phyloP scores from a whole-genome alignment of 2,329 filamentous ascomycete genomes.

The Exophiala lecanii-corni region DNA sequence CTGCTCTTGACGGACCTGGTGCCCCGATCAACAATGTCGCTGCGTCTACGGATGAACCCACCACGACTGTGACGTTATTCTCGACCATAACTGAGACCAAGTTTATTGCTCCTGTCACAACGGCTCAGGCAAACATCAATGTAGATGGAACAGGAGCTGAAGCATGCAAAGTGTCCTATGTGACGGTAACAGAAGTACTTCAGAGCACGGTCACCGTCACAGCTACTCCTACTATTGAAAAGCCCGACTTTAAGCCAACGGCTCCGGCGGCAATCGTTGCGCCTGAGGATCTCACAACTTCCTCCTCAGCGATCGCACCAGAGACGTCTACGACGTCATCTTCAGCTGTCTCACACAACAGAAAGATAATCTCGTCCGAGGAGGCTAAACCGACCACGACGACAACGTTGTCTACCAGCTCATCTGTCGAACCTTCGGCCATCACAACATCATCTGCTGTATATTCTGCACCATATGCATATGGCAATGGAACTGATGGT shows the following conservation, averaged over 20 bases:
- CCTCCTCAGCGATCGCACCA: not conserved
- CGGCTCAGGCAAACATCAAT: not conserved
- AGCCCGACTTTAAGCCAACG: conserved; percentile 5
- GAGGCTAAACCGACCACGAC: not conserved
- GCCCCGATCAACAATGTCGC: conserved; percentile 14
- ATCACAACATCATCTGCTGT: conserved; percentile 3
- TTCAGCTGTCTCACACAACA: not conserved
- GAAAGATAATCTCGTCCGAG: not conserved
- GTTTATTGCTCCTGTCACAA: conserved; percentile 9
- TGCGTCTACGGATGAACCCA: conserved; percentile 5
- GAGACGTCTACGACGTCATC: not conserved
- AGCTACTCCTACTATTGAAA: conserved; percentile 5
- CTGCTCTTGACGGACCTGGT: conserved; percentile 1
- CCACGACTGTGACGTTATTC: conserved; percentile 12
- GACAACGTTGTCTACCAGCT: not conserved
- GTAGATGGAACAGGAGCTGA: conserved; percentile 1
- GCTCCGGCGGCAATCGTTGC: conserved; percentile 2
- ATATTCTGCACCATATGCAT: conserved; percentile 2
- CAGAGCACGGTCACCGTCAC: conserved; percentile 21
- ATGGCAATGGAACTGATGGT: conserved; percentile 9
- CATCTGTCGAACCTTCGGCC: not conserved
- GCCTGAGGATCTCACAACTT: conserved; percentile 6
- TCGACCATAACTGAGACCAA: conserved; percentile 17
- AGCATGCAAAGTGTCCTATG: conserved; percentile 14
- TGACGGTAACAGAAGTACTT: conserved; percentile 17